Conservation (phyloP, 2,329 filamentous ascomycete species). For the Fusarium newnesense region DNA sequence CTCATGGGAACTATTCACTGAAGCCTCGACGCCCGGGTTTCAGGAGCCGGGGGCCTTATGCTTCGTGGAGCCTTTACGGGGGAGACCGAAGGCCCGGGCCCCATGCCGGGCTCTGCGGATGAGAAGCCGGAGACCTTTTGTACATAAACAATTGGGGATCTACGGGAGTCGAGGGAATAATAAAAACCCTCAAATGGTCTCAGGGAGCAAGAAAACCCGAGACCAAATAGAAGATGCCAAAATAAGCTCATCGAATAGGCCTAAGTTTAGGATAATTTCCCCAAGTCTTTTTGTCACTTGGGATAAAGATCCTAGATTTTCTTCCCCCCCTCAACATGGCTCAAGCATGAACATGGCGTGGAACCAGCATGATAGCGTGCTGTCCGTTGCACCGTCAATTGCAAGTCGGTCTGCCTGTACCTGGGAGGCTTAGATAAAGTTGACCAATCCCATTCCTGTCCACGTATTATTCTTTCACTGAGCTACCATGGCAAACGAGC, state of each 20-base stretch:
- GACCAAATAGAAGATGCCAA: not conserved
- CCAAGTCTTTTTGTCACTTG: not conserved
- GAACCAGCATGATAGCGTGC: conserved; percentile 12
- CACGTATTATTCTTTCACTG: conserved; percentile 1
- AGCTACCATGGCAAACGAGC: not conserved
- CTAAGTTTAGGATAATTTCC: not conserved
- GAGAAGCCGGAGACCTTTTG: conserved; percentile 20
- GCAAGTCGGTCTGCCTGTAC: not conserved
- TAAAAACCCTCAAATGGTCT: conserved; percentile 29
- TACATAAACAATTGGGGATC: conserved; percentile 1
- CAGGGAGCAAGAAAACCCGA: not conserved
- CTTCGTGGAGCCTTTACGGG: conserved; percentile 25
- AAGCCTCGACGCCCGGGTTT: conserved; percentile 15
- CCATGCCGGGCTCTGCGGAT: conserved; percentile 5
- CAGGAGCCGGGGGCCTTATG: conserved; percentile 9
- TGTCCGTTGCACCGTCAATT: not conserved
- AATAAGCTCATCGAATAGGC: not conserved
- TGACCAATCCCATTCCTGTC: conserved; percentile 16
- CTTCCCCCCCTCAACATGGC: not conserved
- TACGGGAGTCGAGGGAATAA: conserved; percentile 8
- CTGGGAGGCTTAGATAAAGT: conserved; percentile 28
- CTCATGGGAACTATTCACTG: conserved; percentile 2
- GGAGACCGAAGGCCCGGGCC: conserved; percentile 28
- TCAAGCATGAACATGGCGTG: conserved; percentile 20
- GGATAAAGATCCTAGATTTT: not conserved